phyloP scores from a whole-genome alignment of 352 stramenopile genomes.

The Phytophthora sp. region DNA sequence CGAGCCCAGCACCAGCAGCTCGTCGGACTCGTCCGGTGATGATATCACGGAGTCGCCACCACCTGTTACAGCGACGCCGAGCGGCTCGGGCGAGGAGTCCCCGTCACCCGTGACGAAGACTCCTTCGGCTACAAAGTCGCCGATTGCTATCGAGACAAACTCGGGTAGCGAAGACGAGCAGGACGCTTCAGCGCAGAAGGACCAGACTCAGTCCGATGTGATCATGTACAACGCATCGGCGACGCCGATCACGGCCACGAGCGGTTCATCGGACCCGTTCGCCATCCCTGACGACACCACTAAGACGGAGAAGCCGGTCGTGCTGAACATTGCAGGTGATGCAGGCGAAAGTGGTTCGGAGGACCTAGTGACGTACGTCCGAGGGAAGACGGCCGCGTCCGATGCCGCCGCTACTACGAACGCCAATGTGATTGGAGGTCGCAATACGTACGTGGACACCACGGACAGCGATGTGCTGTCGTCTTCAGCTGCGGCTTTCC shows the following conservation, averaged over 20 bases:
- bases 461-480: constrained; percentile 55
- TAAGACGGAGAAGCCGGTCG: constrained; percentile 45
- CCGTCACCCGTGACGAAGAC: constrained; percentile 24
- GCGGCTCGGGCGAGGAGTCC: constrained; percentile 14
- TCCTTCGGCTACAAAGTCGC: constrained; percentile 31
- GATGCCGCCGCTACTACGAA: constrained; percentile 19
- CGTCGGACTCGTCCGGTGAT: constrained; percentile 4
- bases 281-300: constrained; percentile 47
- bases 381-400: constrained; percentile 35
- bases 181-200: constrained; percentile 30
- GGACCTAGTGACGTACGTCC: constrained; percentile 53
- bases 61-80: constrained; percentile 22
- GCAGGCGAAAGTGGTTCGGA: constrained; percentile 30
- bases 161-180: constrained; percentile 29
- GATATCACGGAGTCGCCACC: constrained; percentile 17
- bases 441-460: constrained; percentile 54
- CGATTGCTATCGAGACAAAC: constrained; percentile 55
- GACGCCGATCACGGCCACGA: constrained; percentile 30
- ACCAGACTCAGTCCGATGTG: constrained; percentile 54
- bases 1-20: constrained; percentile 5
- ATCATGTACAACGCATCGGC: constrained; percentile 52
- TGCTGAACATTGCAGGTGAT: constrained; percentile 50
- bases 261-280: constrained; percentile 53
- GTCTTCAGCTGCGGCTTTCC: constrained; percentile 46
- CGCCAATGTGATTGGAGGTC: constrained; percentile 62